Evolutionary conservation across 1,139 yeast genomes (phyloP).

Genomic region (Geotrichum bryndzae): DNA sequence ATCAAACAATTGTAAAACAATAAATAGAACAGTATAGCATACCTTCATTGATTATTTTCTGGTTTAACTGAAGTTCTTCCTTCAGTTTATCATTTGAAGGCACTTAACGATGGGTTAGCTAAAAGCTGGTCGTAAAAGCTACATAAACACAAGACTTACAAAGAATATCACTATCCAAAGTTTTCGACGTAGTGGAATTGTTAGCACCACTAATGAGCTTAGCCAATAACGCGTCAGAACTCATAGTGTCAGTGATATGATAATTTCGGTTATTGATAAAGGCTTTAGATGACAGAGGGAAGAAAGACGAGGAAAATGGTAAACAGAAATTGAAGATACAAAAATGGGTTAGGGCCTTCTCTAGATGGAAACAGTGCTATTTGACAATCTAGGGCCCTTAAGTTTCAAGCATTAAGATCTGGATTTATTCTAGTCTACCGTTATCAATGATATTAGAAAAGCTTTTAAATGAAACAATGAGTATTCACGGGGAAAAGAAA

Average conservation of each 20-base stretch:
- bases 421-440: background rate
- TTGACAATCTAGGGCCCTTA: background rate
- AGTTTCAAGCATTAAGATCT: background rate
- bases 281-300: background rate
- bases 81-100: conserved; percentile 12
- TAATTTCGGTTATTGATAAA: background rate
- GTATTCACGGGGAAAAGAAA: background rate
- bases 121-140: background rate
- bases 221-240: conserved; percentile 18
- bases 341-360: background rate
- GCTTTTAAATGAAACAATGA: background rate
- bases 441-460: background rate
- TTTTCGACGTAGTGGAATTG: conserved; percentile 2
- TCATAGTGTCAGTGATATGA: conserved; percentile 3
- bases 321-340: background rate
- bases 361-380: no score
- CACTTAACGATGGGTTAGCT: conserved; percentile 5
- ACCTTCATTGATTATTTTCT: conserved; percentile 44
- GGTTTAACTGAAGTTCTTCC: conserved; percentile 47
- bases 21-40: conserved; percentile 14
- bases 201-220: conserved; percentile 10
- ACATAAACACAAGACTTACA: conserved; percentile 3
- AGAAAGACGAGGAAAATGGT: background rate
- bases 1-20: conserved; percentile 3
- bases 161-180: conserved; percentile 10